Conservation (phyloP, 805 yeast genomes). For the Candida sanyiensis region DNA sequence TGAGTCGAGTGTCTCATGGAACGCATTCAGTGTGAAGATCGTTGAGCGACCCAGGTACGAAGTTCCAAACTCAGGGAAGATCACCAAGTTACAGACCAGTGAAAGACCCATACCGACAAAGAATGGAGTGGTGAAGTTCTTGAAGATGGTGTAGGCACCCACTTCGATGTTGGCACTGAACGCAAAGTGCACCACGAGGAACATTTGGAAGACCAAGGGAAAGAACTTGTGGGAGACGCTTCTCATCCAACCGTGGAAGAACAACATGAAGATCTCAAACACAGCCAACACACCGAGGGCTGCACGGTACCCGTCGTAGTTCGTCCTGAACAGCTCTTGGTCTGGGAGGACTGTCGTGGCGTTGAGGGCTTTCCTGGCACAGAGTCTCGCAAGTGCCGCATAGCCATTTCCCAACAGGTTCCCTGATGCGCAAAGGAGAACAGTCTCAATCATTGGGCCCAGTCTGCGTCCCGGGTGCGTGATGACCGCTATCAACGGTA, state of each 20-base stretch:
- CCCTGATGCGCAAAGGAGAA: slow-evolving; percentile 36
- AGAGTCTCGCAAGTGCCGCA: slow-evolving; percentile 35
- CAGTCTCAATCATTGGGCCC: slow-evolving; percentile 41
- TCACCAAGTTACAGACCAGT: slow-evolving; percentile 35
- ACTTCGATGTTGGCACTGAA: slow-evolving; percentile 33
- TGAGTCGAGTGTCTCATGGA: slow-evolving; percentile 34
- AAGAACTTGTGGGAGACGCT: slow-evolving; percentile 41
- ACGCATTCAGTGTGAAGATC: slow-evolving; percentile 33
- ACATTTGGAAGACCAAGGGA: slow-evolving; percentile 42
- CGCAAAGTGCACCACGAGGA: slow-evolving; percentile 45
- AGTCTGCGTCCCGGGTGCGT: slow-evolving; percentile 46
- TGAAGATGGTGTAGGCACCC: slow-evolving; percentile 29
- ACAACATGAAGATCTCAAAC: slow-evolving; percentile 40
- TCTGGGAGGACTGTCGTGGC: slow-evolving; percentile 27
- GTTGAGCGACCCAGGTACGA: slow-evolving; percentile 41
- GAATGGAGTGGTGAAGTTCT: slow-evolving; percentile 38
- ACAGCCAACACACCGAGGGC: slow-evolving; percentile 40
- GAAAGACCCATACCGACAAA: slow-evolving; percentile 41
- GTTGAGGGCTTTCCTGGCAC: slow-evolving; percentile 35
- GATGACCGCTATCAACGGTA: slow-evolving; percentile 41
- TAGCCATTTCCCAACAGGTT: slow-evolving; percentile 38
- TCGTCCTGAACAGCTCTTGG: slow-evolving; percentile 23
- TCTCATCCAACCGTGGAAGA: slow-evolving; percentile 43
- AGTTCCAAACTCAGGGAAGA: slow-evolving; percentile 50
- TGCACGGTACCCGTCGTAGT: slow-evolving; percentile 31